Evolutionary conservation across 306 rosid genomes (phyloP).

Genomic region (Begonia fuchsioides): DNA sequence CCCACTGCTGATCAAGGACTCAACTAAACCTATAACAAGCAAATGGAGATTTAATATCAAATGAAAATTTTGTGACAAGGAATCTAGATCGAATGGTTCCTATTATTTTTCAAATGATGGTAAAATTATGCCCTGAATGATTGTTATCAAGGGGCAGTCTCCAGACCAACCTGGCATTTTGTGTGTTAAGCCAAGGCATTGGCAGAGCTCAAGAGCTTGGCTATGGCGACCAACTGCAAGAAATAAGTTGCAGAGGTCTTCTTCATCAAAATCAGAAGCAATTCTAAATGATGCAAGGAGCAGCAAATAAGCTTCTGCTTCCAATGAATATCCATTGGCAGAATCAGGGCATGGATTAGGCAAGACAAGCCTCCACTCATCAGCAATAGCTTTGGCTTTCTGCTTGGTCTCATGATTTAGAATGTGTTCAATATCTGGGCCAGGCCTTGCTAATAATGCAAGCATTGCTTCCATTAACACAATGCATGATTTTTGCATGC

Average conservation of each 20-base stretch:
- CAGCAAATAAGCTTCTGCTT: conserved; percentile 83
- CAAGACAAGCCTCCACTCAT: conserved; percentile 78
- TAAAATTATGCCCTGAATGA: conserved; percentile 16
- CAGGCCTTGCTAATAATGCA: conserved; percentile 54
- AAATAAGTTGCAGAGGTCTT: conserved; percentile 82
- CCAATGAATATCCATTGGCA: conserved; percentile 85
- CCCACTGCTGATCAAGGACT: conserved; percentile 30
- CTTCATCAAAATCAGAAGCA: conserved; percentile 79
- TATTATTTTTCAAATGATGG: conserved; percentile 9
- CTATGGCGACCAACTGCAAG: conserved; percentile 66
- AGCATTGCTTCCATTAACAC: conserved; percentile 55
- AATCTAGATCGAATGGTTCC: conserved; percentile 15
- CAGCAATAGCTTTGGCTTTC: conserved; percentile 85
- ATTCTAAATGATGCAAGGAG: conserved; percentile 63
- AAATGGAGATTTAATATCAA: conserved; percentile 7
- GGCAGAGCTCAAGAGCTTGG: conserved; percentile 90
- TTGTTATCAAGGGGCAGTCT: conserved; percentile 21
- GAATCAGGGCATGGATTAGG: conserved; percentile 49
- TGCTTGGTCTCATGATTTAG: conserved; percentile 76
- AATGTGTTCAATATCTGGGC: conserved; percentile 58
- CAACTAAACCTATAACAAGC: conserved; percentile 43
- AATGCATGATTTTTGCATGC: conserved; percentile 53
- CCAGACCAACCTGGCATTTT: conserved; percentile 80
- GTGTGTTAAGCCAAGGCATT: conserved; percentile 65
- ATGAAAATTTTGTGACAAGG: conserved; percentile 9